These are phyloP conservation scores for Podosphaera aphanis DNA, from an alignment of 2,329 filamentous ascomycete genomes.

Conservation along the genomic window DNA sequence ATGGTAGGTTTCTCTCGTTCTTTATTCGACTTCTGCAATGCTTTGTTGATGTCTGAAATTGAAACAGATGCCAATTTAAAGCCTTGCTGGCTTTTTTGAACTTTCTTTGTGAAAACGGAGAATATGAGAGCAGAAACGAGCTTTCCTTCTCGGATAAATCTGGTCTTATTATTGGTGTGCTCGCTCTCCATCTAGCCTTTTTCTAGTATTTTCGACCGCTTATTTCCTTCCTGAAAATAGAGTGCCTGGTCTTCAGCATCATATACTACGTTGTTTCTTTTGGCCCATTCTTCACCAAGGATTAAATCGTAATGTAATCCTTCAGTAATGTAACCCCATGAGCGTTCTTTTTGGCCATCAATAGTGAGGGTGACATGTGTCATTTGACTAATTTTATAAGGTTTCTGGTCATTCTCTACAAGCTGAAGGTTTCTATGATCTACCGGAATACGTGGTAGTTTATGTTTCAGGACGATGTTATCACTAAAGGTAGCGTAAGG, in stretches of 20 bases:
- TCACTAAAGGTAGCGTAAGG: neutral
- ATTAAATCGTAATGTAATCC: neutral
- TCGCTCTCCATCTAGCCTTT: neutral
- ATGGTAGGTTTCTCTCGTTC: neutral
- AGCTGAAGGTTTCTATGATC: neutral
- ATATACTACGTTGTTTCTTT: neutral
- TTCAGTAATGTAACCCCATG: neutral
- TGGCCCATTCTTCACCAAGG: neutral
- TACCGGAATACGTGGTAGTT: neutral
- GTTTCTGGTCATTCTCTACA: neutral
- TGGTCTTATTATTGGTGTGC: neutral
- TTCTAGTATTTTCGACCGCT: neutral
- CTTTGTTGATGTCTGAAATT: neutral
- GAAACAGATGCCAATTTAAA: neutral
- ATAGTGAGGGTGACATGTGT: slow-evolving; percentile 1
- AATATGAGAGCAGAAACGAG: neutral
- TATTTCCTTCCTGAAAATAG: too few species aligned
- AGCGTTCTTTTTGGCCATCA: neutral
- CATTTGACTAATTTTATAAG: neutral
- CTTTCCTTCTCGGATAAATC: neutral
- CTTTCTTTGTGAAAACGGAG: neutral
- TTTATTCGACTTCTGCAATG: neutral
- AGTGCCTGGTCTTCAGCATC: neutral
- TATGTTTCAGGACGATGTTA: neutral
- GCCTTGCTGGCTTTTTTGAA: neutral